Base-by-base conservation (phyloP, 2,329 filamentous ascomycete genomes). In the Tetracladium maxilliforme region DNA sequence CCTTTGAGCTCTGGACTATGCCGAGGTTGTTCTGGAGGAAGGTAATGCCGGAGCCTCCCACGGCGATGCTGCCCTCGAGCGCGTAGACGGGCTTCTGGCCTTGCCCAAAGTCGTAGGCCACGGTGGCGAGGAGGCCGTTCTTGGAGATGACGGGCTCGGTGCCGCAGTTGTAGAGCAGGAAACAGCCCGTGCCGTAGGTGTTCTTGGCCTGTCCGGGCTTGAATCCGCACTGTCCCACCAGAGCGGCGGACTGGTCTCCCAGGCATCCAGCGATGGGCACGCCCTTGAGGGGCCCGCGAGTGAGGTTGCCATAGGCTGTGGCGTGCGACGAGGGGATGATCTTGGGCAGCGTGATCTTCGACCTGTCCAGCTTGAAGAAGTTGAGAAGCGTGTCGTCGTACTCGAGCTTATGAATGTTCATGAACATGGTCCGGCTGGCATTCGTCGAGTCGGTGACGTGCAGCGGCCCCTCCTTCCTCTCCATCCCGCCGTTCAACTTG, bases 371-470 rank as follows among this genome's bases (percentile, higher is more conserved):
- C 21, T 68, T 61, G 54, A 87, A 87, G 56, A 83, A 87, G 23
- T 76, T 61, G 16, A 86, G 55, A 24, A 86, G 62, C 25, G 65
- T 62, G 23, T 78, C 65, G 40, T 82, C 78, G 47, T 87, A 90
- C 38, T 82, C 51, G 22, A 83, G 58, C 2, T 68, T 80, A 40
- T 79, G 62, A 16, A 87, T 61, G 48, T 86, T 81, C 71, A 86
- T 81, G 50, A 90, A 84, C 80, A 86, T 84, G 21, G 81, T 87
- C 36, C 80, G 61, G 4, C 76, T 82, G n/a, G 81, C 80, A 45
- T 90, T 90, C 30, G 77, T 78, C 6, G 75, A 67, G 41, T 90
- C 81, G 2, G 80, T 83, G 30, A 87, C 77, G 43, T 76, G 70
- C 26, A 80, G 47, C 28, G 73, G 66, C 28, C 61, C 67, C 30